These are phyloP conservation scores for Zygoascus biomembranicola DNA, from an alignment of 805 yeast species.

Conservation along the genomic window DNA sequence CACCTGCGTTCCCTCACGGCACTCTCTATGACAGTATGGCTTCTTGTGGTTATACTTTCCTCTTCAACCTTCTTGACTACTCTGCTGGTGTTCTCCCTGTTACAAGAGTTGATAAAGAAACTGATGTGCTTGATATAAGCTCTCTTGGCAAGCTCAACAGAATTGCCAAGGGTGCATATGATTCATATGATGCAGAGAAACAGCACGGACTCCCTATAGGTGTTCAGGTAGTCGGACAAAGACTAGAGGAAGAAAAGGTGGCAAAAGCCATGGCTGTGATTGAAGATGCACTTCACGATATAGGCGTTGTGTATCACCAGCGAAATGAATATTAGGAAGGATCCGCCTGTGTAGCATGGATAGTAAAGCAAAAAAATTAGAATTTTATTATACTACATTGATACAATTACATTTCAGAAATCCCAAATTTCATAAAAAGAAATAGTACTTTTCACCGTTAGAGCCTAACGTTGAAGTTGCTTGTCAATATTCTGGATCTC, in stretches of 20 bases:
- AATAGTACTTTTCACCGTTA: not conserved
- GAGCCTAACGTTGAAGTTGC: slow-evolving; percentile 18
- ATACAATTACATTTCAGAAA: not conserved
- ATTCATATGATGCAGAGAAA: slow-evolving; percentile 42
- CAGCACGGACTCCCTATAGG: slow-evolving; percentile 55
- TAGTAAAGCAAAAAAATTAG: not conserved
- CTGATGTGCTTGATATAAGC: slow-evolving; percentile 26
- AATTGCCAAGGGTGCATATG: slow-evolving; percentile 37
- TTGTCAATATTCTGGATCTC: slow-evolving; percentile 79
- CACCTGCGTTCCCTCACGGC: slow-evolving; percentile 36
- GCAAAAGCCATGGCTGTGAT: slow-evolving; percentile 39
- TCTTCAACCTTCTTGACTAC: slow-evolving; percentile 48
- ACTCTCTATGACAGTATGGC: slow-evolving; percentile 30
- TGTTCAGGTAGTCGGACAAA: slow-evolving; percentile 55
- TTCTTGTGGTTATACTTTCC: slow-evolving; percentile 45
- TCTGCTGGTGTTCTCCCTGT: slow-evolving; percentile 48
- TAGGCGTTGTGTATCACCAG: slow-evolving; percentile 23
- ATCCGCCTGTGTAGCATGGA: not conserved
- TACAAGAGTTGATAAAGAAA: slow-evolving; percentile 39
- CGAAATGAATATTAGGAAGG: slow-evolving; percentile 6
- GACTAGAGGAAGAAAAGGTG: slow-evolving; percentile 55
- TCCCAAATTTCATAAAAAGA: too few species aligned
- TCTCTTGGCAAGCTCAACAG: slow-evolving; percentile 26
- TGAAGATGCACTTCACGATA: slow-evolving; percentile 26
- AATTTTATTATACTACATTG: not conserved